Conservation (phyloP, 768 basidiomycete species). For the Panaeolus cyanescens region DNA sequence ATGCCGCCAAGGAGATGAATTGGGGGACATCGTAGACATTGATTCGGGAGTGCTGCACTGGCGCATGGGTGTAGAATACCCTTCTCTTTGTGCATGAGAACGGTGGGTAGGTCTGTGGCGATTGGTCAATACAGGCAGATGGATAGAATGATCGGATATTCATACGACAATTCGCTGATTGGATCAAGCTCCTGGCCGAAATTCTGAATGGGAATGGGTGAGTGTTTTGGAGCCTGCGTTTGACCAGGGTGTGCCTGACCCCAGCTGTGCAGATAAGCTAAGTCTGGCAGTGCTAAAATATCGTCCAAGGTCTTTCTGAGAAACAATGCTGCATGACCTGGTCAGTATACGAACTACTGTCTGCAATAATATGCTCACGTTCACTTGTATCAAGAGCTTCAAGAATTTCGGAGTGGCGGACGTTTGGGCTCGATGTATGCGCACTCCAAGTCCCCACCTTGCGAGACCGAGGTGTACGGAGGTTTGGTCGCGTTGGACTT, state of each 20-base stretch:
- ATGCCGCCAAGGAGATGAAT: too few relatives aligned
- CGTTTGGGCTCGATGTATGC: conserved; percentile 25
- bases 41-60: too few relatives aligned
- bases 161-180: too few relatives aligned
- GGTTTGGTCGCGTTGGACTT: conserved; percentile 23
- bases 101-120: too few relatives aligned
- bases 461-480: conserved; percentile 20
- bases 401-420: conserved; percentile 36
- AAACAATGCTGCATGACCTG: conserved; percentile 29
- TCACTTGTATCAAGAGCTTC: conserved; percentile 43
- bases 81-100: too few relatives aligned
- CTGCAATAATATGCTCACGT: conserved; percentile 34
- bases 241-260: not conserved
- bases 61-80: too few relatives aligned
- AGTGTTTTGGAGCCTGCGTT: not conserved
- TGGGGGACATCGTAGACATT: too few relatives aligned
- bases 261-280: conserved; percentile 37
- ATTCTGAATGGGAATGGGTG: not conserved
- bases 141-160: too few relatives aligned
- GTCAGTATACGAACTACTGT: not conserved
- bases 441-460: conserved; percentile 10
- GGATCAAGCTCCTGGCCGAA: too few relatives aligned
- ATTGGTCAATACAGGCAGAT: too few relatives aligned
- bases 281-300: conserved; percentile 45
- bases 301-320: conserved; percentile 38